Base-by-base conservation (phyloP, 805 yeast species). In the Wickerhamiella occidentalis region DNA sequence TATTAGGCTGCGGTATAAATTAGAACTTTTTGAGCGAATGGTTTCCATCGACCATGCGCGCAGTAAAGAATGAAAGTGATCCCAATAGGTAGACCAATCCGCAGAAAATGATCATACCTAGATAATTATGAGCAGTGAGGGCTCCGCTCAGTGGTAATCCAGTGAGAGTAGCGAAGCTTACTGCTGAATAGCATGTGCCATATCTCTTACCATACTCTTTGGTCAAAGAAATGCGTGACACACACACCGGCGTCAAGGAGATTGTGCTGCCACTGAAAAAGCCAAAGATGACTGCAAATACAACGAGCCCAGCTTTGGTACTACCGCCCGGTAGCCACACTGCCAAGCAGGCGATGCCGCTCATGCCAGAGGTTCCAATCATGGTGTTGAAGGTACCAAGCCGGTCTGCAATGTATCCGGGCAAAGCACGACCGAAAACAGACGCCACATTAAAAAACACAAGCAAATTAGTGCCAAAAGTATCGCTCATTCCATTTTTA, bases 131-230 rank as follows among this genome's bases (percentile, higher is more conserved):
- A 9, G 42, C 55, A n/a, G 54, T 50, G 13, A 64, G 45, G 5
- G 61, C 63, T 11, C 70, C 71, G 11, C 68, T 67, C 7, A 66
- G 55, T 6, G 71, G 71, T 23, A 65, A 55, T 3, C 71, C 71
- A 3, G 64, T 63, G 25, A 67, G 59, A 1, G 63, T 60, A 4
- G 65, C 70, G 35, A 67, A 56, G 38, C 66, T 60, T 8, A 61
- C 67, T 26, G 67, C 53, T 45, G 77, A 77, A 60, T 79, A 80
- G 52, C 79, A 73, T 13, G 85, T 71, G 0, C 87, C 87, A 55
- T 77, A 82, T 18, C 82, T 64, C 53, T 76, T 78, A 17, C 88
- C 88, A 60, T 80, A 82, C 49, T 78, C 75, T 51, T 72, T 68
- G 0, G 80, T 78, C 13, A 72, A 73, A n/a, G 80, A 75, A 25